Evolutionary conservation across 192 early-diverging fungal species (phyloP).

Genomic region (Dissophora globulifera): DNA sequence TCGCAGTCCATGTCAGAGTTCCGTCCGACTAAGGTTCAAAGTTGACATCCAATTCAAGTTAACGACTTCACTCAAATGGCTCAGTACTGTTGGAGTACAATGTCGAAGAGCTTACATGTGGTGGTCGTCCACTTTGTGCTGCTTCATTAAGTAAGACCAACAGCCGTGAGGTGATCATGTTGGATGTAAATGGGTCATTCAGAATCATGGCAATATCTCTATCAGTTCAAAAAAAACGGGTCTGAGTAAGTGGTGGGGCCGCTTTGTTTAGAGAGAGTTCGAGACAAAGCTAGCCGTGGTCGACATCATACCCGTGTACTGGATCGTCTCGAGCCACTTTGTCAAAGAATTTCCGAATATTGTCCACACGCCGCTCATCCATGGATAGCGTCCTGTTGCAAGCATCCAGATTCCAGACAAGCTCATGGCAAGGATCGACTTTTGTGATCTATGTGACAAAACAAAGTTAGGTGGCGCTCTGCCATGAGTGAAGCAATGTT

Average conservation of each 20-base stretch:
- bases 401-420: constrained; percentile 67
- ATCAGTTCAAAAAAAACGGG: constrained; percentile 6
- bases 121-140: constrained; percentile 16
- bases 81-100: too few species aligned
- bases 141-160: constrained; percentile 48
- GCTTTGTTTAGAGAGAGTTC: background rate
- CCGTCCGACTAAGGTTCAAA: constrained; percentile 16
- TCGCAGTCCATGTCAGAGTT: constrained; percentile 58
- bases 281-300: background rate
- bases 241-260: too few species aligned
- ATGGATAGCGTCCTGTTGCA: constrained; percentile 65
- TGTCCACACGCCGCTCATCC: constrained; percentile 63
- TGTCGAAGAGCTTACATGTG: background rate
- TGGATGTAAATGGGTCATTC: constrained; percentile 63
- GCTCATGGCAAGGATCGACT: constrained; percentile 60
- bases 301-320: constrained; percentile 58
- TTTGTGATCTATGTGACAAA: constrained; percentile 54
- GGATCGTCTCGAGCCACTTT: constrained; percentile 58
- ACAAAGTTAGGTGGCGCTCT: too few species aligned
- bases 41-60: too few species aligned
- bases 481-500: too few species aligned
- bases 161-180: constrained; percentile 63
- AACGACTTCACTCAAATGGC: too few species aligned
- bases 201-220: constrained; percentile 70
- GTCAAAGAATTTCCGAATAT: constrained; percentile 67